These are phyloP conservation scores for Chlorokybus atmophyticus DNA, from an alignment of 139 green algal genomes.

Conservation along the genomic window DNA sequence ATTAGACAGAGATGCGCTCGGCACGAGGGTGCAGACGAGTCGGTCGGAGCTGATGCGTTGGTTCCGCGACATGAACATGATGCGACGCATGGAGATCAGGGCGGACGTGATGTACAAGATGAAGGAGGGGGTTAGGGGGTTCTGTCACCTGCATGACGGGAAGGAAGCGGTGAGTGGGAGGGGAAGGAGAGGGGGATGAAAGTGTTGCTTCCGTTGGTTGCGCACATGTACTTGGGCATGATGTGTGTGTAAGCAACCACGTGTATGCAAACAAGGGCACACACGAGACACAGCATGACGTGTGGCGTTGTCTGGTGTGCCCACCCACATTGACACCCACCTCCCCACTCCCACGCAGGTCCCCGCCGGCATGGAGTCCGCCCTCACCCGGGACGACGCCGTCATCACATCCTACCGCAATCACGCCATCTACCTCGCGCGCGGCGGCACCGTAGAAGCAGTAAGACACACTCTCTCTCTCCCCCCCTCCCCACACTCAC, in stretches of 20 bases:
- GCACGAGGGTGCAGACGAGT: conserved; percentile 9
- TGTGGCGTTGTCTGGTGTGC: no score
- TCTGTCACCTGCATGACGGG: conserved; percentile 98
- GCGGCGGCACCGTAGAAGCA: conserved; percentile 66
- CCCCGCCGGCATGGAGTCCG: conserved; percentile 80
- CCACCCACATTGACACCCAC: no score
- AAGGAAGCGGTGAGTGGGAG: conserved; percentile 84
- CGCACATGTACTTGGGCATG: no score
- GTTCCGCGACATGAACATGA: conserved; percentile 21
- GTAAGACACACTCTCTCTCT: conserved; percentile 23
- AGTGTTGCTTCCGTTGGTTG: no score
- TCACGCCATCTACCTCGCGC: conserved; percentile 83
- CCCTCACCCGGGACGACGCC: conserved; percentile 63
- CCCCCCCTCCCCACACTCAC: not conserved
- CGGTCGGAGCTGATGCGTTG: conserved; percentile 10
- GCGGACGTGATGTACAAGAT: no score
- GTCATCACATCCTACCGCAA: conserved; percentile 97
- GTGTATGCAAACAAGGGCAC: no score
- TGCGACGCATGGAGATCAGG: no score
- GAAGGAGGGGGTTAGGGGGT: conserved; percentile 93
- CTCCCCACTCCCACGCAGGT: no score
- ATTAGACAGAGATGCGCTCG: no score
- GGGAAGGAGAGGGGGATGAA: no score
- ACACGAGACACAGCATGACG: no score
- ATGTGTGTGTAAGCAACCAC: no score